phyloP scores from a whole-genome alignment of 768 basidiomycete species.

The Tylopilus plumbeoviolaceoides region DNA sequence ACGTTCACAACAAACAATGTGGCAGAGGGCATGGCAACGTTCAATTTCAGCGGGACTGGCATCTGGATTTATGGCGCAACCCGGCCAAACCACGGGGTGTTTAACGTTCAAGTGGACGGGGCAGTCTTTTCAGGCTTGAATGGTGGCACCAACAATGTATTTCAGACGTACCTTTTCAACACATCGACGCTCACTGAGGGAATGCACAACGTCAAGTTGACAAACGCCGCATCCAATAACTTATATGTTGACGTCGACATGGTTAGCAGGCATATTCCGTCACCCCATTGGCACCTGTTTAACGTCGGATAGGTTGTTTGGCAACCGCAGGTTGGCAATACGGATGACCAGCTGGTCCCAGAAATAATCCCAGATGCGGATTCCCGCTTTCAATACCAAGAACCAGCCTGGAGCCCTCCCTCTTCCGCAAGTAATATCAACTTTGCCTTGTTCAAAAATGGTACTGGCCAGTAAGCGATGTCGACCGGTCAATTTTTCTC shows the following conservation, averaged over 20 bases:
- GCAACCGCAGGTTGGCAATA: conserved; percentile 26
- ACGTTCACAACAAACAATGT: conserved; percentile 39
- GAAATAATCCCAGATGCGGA: conserved; percentile 36
- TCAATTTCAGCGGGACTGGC: conserved; percentile 47
- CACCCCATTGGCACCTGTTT: not conserved
- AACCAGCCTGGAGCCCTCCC: conserved; percentile 34
- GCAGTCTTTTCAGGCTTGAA: conserved; percentile 23
- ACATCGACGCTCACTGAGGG: conserved; percentile 30
- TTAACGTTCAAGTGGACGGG: conserved; percentile 34
- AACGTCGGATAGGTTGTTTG: conserved; percentile 22
- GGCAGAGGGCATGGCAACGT: conserved; percentile 32
- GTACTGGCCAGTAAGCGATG: conserved; percentile 38
- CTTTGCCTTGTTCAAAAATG: conserved; percentile 37
- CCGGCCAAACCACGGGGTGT: conserved; percentile 44
- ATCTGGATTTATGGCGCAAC: conserved; percentile 50
- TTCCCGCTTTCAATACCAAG: conserved; percentile 37
- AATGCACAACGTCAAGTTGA: conserved; percentile 34
- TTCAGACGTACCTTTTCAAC: conserved; percentile 42
- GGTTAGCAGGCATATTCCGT: conserved; percentile 15
- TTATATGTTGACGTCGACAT: conserved; percentile 47
- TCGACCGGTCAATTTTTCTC: not conserved
- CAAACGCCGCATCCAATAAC: conserved; percentile 32
- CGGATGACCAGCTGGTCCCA: conserved; percentile 8
- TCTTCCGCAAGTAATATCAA: conserved; percentile 22
- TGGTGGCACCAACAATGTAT: conserved; percentile 30